These are phyloP conservation scores for Blastomyces percursus DNA, from an alignment of 2,329 filamentous ascomycete genomes.

Conservation along the genomic window DNA sequence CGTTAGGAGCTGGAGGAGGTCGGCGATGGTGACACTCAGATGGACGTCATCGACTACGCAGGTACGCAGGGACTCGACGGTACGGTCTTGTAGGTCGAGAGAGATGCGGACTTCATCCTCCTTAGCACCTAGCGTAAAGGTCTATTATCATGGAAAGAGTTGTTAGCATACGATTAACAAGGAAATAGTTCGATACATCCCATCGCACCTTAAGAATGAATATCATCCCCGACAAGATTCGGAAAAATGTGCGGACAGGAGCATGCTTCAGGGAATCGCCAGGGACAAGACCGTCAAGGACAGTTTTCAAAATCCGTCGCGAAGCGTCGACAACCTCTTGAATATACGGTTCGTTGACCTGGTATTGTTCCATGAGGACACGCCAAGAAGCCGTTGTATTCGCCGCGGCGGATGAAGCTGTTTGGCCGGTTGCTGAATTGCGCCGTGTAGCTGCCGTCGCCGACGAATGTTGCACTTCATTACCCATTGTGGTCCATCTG, in stretches of 20 bases:
- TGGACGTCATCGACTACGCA: slow-evolving; percentile 57
- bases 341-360: slow-evolving; percentile 51
- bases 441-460: slow-evolving; percentile 4
- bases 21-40: slow-evolving; percentile 51
- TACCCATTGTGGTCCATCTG: slow-evolving; percentile 64
- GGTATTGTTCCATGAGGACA: slow-evolving; percentile 39
- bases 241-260: slow-evolving; percentile 53
- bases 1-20: slow-evolving; percentile 49
- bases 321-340: slow-evolving; percentile 52
- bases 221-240: slow-evolving; percentile 53
- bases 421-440: slow-evolving; percentile 8
- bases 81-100: slow-evolving; percentile 47
- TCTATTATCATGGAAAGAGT: slow-evolving; percentile 26
- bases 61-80: slow-evolving; percentile 47
- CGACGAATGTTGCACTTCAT: slow-evolving; percentile 25
- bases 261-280: slow-evolving; percentile 50
- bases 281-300: slow-evolving; percentile 49
- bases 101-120: slow-evolving; percentile 52
- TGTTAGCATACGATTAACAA: background rate
- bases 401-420: slow-evolving; percentile 15
- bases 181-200: background rate
- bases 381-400: slow-evolving; percentile 26
- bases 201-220: slow-evolving; percentile 49
- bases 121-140: slow-evolving; percentile 52
- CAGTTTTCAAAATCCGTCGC: slow-evolving; percentile 48